Conservation (phyloP, 768 basidiomycete species). For the Lactarius sp. region DNA sequence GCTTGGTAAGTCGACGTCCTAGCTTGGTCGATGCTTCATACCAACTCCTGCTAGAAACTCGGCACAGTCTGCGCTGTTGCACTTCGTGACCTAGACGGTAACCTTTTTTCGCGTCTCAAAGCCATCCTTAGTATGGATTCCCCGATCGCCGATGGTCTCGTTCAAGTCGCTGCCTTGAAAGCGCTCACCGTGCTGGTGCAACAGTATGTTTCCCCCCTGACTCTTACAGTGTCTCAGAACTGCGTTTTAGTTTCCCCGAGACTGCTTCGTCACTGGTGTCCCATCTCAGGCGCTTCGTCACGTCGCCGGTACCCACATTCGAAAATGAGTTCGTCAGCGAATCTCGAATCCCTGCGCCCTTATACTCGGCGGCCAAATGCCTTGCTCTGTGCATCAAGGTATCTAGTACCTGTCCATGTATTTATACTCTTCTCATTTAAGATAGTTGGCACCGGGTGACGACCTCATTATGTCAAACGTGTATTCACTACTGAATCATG, state of each 20-base stretch:
- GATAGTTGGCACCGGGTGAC: slow-evolving; percentile 75
- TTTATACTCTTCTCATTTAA: slow-evolving; percentile 11
- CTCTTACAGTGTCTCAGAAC: not conserved
- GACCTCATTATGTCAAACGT: slow-evolving; percentile 91
- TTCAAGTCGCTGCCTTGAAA: slow-evolving; percentile 88
- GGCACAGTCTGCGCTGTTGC: slow-evolving; percentile 77
- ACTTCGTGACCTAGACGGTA: slow-evolving; percentile 58
- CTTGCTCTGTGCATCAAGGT: slow-evolving; percentile 87
- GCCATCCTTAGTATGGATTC: slow-evolving; percentile 76
- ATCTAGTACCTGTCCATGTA: slow-evolving; percentile 22
- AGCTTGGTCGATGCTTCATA: not conserved
- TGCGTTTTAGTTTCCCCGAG: slow-evolving; percentile 61
- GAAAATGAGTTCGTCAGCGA: slow-evolving; percentile 78
- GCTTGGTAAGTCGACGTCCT: slow-evolving; percentile 49
- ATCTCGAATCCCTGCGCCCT: slow-evolving; percentile 67
- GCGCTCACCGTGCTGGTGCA: slow-evolving; percentile 79
- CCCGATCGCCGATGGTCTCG: slow-evolving; percentile 73
- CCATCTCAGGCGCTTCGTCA: slow-evolving; percentile 83
- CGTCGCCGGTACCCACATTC: slow-evolving; percentile 82
- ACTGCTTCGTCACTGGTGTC: slow-evolving; percentile 68
- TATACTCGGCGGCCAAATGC: slow-evolving; percentile 84
- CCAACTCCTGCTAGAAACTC: slow-evolving; percentile 56
- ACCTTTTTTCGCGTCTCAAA: slow-evolving; percentile 64
- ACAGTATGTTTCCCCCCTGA: slow-evolving; percentile 46
- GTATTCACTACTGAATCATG: slow-evolving; percentile 93